A percentile compares a stretch with the other conserved stretches of the same genome.
Evolutionary conservation across 2,329 filamentous ascomycete genomes (phyloP).

Genomic region (Phaeosphaeriaceae sp.): DNA sequence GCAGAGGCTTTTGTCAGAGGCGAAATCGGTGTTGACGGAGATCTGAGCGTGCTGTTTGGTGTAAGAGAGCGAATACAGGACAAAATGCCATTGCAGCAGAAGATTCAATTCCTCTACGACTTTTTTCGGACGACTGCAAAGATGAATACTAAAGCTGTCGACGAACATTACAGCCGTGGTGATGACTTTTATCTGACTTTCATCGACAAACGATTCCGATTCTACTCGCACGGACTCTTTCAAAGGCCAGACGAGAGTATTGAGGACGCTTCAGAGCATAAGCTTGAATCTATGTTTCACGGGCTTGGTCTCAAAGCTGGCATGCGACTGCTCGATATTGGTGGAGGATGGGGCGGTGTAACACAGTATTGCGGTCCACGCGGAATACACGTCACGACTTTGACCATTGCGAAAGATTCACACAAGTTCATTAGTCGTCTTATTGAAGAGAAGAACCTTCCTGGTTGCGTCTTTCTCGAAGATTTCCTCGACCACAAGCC

Average conservation of each 20-base stretch:
- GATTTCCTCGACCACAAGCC: constrained; percentile 10
- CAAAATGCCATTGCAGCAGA: constrained; percentile 9
- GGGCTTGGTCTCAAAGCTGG: constrained; percentile 8
- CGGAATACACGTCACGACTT: constrained; percentile 9
- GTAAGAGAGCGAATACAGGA: constrained; percentile 9
- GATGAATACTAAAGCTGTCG: constrained; percentile 12
- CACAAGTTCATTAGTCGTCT: constrained; percentile 8
- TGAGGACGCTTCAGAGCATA: constrained; percentile 11
- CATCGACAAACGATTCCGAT: constrained; percentile 11
- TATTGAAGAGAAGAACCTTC: constrained; percentile 6
- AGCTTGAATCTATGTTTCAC: constrained; percentile 7
- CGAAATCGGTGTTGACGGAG: constrained; percentile 8
- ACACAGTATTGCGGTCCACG: constrained; percentile 12
- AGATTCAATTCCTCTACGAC: constrained; percentile 11
- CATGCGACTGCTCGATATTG: constrained; percentile 14
- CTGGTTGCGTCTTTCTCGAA: constrained; percentile 6
- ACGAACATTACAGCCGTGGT: constrained; percentile 9
- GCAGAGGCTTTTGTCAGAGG: constrained; percentile 13
- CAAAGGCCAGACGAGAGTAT: constrained; percentile 5
- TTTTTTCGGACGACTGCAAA: constrained; percentile 6
- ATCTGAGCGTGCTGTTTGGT: constrained; percentile 7
- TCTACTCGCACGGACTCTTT: constrained; percentile 13
- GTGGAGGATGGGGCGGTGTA: constrained; percentile 11
- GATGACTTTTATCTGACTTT: constrained; percentile 10
- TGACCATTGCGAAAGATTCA: constrained; percentile 7